Evolutionary conservation across 805 yeast genomes (phyloP).

Genomic region (Metschnikowia proteae): DNA sequence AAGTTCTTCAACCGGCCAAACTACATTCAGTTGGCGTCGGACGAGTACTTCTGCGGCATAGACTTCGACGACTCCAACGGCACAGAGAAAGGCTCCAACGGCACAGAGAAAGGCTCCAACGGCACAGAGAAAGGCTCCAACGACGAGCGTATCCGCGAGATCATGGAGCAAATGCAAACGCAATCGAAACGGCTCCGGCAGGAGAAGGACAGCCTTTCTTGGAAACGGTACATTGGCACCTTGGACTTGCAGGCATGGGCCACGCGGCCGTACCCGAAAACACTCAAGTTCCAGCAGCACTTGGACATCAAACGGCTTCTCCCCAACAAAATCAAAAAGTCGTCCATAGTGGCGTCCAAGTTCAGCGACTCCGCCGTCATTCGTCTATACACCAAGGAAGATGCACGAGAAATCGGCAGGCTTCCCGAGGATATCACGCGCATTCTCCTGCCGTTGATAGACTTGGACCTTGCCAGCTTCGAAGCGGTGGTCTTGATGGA

Average conservation of each 20-base stretch:
- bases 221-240: slow-evolving; percentile 55
- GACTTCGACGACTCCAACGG: neutral
- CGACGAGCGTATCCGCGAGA: slow-evolving; percentile 8
- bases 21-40: slow-evolving; percentile 17
- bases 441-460: slow-evolving; percentile 62
- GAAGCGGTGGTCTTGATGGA: slow-evolving; percentile 57
- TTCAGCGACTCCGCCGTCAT: slow-evolving; percentile 31
- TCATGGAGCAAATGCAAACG: slow-evolving; percentile 10
- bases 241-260: slow-evolving; percentile 65
- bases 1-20: slow-evolving; percentile 19
- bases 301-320: slow-evolving; percentile 35
- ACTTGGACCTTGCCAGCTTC: slow-evolving; percentile 50
- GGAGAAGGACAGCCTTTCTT: slow-evolving; percentile 11
- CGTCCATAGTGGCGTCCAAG: slow-evolving; percentile 17
- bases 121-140: neutral
- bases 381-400: slow-evolving; percentile 26
- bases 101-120: neutral
- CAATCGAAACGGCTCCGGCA: slow-evolving; percentile 10
- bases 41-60: slow-evolving; percentile 16
- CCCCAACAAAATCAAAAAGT: slow-evolving; percentile 23
- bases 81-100: neutral
- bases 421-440: slow-evolving; percentile 66
- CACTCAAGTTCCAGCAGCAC: slow-evolving; percentile 43
- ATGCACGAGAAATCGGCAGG: slow-evolving; percentile 66
- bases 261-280: slow-evolving; percentile 56